phyloP scores from a whole-genome alignment of 768 basidiomycete genomes.

The Fibroporia radiculosa region DNA sequence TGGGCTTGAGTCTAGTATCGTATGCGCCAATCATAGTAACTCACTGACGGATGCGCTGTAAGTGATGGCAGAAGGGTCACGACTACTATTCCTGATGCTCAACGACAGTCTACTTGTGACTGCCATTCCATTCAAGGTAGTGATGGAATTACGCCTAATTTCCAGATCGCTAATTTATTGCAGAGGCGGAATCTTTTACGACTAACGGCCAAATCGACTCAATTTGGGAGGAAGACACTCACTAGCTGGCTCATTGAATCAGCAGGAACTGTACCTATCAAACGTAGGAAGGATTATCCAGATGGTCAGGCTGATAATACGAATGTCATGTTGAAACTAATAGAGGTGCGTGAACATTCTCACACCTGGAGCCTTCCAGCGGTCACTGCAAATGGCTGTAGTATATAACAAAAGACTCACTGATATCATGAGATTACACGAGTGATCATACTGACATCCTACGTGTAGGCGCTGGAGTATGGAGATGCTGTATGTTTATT shows the following conservation, averaged over 20 bases:
- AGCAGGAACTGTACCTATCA: conserved; percentile 80
- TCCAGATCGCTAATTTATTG: not conserved
- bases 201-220: conserved; percentile 82
- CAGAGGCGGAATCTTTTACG: conserved; percentile 76
- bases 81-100: not conserved
- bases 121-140: conserved; percentile 63
- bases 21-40: conserved; percentile 84
- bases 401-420: no score
- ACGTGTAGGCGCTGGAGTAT: conserved; percentile 54
- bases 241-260: conserved; percentile 88
- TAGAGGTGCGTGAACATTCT: conserved; percentile 39
- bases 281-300: conserved; percentile 61
- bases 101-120: conserved; percentile 57
- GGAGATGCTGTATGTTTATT: conserved; percentile 81
- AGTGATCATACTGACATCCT: conserved; percentile 1
- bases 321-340: conserved; percentile 58
- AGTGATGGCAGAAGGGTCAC: conserved; percentile 24
- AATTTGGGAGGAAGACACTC: conserved; percentile 77
- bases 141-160: conserved; percentile 8
- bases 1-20: conserved; percentile 42
- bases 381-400: not conserved
- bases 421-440: not conserved
- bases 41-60: conserved; percentile 83
- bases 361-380: not conserved
- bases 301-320: conserved; percentile 57